A percentile compares a stretch with the other conserved stretches of the same genome.
Evolutionary conservation across 768 basidiomycete species (phyloP).

Genomic region (Mycena olivaceomarginata): DNA sequence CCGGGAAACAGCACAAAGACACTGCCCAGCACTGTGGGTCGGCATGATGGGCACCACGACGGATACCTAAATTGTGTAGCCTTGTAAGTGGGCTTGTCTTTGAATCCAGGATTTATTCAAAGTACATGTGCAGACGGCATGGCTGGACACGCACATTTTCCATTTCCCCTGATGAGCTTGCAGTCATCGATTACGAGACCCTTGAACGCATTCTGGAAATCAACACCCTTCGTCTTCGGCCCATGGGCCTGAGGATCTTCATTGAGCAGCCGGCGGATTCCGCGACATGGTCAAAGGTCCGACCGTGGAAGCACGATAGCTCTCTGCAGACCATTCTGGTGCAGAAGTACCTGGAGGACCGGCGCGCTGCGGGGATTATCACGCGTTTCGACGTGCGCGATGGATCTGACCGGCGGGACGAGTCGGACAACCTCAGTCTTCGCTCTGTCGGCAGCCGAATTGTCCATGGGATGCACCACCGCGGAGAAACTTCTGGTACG

Average conservation of each 20-base stretch:
- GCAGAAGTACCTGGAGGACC: constrained; percentile 46
- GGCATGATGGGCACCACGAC: constrained; percentile 47
- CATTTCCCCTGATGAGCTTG: constrained; percentile 47
- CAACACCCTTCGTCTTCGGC: constrained; percentile 49
- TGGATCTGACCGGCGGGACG: constrained; percentile 44
- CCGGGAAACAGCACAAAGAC: constrained; percentile 44
- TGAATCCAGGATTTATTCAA: neutral
- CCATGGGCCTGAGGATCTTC: constrained; percentile 48
- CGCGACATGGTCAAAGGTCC: constrained; percentile 46
- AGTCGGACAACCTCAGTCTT: constrained; percentile 45
- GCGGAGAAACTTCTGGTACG: constrained; percentile 29
- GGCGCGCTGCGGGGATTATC: constrained; percentile 42
- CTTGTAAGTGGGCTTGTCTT: constrained; percentile 32
- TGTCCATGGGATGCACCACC: constrained; percentile 43
- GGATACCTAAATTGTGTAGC: constrained; percentile 46
- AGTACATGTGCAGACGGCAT: constrained; percentile 42
- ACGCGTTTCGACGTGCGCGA: constrained; percentile 51
- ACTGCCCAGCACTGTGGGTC: constrained; percentile 42
- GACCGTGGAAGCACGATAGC: constrained; percentile 48
- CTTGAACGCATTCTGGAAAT: constrained; percentile 49
- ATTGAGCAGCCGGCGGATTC: constrained; percentile 49
- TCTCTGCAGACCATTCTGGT: constrained; percentile 50
- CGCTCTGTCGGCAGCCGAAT: constrained; percentile 47
- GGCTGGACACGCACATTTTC: constrained; percentile 51
- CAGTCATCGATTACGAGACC: constrained; percentile 46